Percentiles rank a stretch among this genome's conserved stretches.
These are phyloP conservation scores for Coniochaeta sp. DNA, from an alignment of 2,329 filamentous ascomycete species.

Conservation along the genomic window DNA sequence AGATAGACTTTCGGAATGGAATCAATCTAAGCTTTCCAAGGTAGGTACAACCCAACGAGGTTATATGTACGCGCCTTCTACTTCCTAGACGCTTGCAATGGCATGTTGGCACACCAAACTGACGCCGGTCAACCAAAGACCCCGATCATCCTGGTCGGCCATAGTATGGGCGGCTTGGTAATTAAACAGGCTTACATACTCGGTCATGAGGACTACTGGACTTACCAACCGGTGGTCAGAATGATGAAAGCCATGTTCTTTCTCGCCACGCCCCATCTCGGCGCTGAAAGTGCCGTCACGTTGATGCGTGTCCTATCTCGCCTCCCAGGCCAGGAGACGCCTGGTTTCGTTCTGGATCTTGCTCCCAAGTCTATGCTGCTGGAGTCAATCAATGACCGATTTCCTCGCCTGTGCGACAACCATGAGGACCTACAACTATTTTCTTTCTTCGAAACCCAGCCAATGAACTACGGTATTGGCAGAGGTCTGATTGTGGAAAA, in stretches of 20 bases:
- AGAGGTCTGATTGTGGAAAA: conserved; percentile 22
- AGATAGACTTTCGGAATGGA: no score
- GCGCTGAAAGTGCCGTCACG: conserved; percentile 17
- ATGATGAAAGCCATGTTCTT: conserved; percentile 25
- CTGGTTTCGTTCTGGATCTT: conserved; percentile 24
- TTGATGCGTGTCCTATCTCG: conserved; percentile 15
- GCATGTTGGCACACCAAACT: no score
- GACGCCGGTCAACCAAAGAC: no score
- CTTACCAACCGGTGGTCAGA: conserved; percentile 13
- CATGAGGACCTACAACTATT: conserved; percentile 18
- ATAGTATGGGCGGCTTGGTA: conserved; percentile 30
- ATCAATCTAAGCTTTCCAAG: no score
- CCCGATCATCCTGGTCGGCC: conserved; percentile 23
- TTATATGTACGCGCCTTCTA: background rate
- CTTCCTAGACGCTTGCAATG: no score
- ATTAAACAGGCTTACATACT: conserved; percentile 27
- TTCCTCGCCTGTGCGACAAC: conserved; percentile 16
- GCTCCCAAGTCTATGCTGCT: conserved; percentile 17
- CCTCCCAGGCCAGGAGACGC: conserved; percentile 11
- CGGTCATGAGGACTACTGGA: conserved; percentile 10
- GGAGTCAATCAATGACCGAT: conserved; percentile 25
- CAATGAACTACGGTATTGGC: conserved; percentile 12
- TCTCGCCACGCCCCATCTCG: conserved; percentile 28
- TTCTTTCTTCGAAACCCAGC: conserved; percentile 23
- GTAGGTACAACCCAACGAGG: background rate